Conservation (phyloP, 192 early-diverging fungal species). For the Radiomyces spectabilis region DNA sequence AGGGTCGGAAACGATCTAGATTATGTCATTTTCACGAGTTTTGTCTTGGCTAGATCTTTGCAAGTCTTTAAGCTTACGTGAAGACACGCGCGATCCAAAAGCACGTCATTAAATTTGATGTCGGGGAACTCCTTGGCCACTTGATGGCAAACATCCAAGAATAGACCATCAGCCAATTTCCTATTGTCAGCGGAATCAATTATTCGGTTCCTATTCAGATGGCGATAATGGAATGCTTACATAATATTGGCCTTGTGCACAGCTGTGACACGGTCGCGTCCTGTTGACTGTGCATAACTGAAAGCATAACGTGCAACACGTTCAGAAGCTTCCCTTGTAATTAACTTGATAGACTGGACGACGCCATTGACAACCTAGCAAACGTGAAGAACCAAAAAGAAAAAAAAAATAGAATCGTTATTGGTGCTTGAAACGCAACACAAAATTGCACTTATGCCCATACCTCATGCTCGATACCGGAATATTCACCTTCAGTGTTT, state of each 20-base stretch:
- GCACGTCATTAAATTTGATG: conserved; percentile 81
- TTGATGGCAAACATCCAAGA: conserved; percentile 85
- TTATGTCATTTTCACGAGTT: too few relatives aligned
- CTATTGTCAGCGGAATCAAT: conserved; percentile 5
- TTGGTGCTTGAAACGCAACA: neutral
- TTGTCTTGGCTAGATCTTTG: neutral
- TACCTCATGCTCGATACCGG: conserved; percentile 89
- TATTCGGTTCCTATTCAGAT: neutral
- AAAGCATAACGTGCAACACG: conserved; percentile 91
- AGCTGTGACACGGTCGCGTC: conserved; percentile 88
- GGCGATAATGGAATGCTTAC: too few relatives aligned
- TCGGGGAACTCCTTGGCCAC: conserved; percentile 84
- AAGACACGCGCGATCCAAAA: conserved; percentile 91
- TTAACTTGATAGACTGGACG: conserved; percentile 98
- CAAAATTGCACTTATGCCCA: neutral
- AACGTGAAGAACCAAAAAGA: neutral
- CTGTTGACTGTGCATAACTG: conserved; percentile 80
- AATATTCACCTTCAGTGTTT: conserved; percentile 99
- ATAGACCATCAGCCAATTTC: conserved; percentile 93
- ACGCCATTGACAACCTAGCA: conserved; percentile 83
- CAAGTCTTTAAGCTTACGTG: conserved; percentile 16
- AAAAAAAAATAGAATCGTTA: neutral
- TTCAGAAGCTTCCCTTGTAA: conserved; percentile 88
- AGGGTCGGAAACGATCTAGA: conserved; percentile 91
- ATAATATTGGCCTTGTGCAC: conserved; percentile 98